Evolutionary conservation across 352 stramenopile species (phyloP).

Genomic region (Thalassiosira exigua): DNA sequence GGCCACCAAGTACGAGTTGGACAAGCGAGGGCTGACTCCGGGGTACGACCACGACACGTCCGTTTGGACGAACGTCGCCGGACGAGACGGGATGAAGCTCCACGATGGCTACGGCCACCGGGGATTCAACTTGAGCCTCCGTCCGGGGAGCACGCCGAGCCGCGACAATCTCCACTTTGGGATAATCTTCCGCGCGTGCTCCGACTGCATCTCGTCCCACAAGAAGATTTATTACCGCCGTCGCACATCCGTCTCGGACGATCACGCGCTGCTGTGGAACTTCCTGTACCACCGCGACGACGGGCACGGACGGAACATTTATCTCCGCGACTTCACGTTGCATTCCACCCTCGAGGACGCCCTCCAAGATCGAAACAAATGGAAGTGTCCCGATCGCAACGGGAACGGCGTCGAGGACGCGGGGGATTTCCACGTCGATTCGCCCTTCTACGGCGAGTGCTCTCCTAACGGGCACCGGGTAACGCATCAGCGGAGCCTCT

Average conservation of each 20-base stretch:
- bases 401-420: conserved; percentile 29
- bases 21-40: conserved; percentile 7
- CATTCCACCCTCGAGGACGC: conserved; percentile 60
- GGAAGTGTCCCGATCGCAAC: conserved; percentile 31
- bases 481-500: conserved; percentile 33
- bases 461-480: conserved; percentile 32
- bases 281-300: conserved; percentile 40
- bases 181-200: conserved; percentile 47
- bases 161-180: not conserved
- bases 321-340: conserved; percentile 52
- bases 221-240: conserved; percentile 57
- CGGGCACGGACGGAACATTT: conserved; percentile 37
- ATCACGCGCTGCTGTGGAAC: conserved; percentile 37
- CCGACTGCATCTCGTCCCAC: conserved; percentile 23
- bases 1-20: conserved; percentile 19
- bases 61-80: conserved; percentile 48
- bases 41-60: conserved; percentile 47
- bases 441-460: conserved; percentile 43
- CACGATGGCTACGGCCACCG: conserved; percentile 30
- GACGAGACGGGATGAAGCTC: conserved; percentile 33
- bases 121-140: conserved; percentile 21
- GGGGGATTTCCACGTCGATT: no score
- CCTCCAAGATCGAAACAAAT: conserved; percentile 34
- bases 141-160: not conserved
- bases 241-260: conserved; percentile 37